phyloP scores from a whole-genome alignment of 495 filamentous ascomycete genomes.

The Lepidopterella palustris region DNA sequence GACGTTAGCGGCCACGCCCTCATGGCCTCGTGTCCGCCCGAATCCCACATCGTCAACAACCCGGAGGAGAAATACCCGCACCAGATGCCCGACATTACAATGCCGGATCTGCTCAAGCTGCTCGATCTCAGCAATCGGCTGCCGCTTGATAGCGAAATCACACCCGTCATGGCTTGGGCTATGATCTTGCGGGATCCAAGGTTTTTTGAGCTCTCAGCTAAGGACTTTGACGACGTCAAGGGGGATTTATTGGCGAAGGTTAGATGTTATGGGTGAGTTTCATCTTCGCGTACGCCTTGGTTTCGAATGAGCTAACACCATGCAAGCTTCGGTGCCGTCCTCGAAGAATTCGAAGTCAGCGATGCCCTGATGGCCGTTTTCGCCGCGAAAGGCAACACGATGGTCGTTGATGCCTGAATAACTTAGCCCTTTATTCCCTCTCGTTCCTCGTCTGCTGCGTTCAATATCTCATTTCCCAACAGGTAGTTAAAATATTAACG shows the following conservation, averaged over 20 bases:
- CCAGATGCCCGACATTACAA: constrained; percentile 64
- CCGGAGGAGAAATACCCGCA: constrained; percentile 40
- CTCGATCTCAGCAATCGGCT: constrained; percentile 78
- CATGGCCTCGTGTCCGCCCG: constrained; percentile 82
- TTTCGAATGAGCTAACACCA: not conserved
- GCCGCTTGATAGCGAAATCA: constrained; percentile 86
- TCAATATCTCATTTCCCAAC: too few species aligned
- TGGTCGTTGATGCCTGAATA: too few species aligned
- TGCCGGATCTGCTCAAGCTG: constrained; percentile 67
- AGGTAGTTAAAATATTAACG: too few species aligned
- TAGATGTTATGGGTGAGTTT: constrained; percentile 84
- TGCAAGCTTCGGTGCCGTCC: constrained; percentile 70
- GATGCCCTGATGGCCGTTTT: constrained; percentile 76
- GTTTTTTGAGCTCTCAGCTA: constrained; percentile 53
- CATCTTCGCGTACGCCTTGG: constrained; percentile 9
- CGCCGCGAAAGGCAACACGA: constrained; percentile 45
- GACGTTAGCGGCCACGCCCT: constrained; percentile 69
- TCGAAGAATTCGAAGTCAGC: constrained; percentile 86
- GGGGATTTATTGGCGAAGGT: constrained; percentile 72
- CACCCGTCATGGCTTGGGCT: constrained; percentile 93
- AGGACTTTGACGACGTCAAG: constrained; percentile 67
- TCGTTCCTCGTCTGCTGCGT: too few species aligned
- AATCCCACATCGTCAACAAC: constrained; percentile 39
- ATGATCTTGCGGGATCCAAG: constrained; percentile 67
- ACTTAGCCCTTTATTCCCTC: too few species aligned